These are phyloP conservation scores for Papiliotrema laurentii DNA, from an alignment of 1,284 basidiomycete species.

Conservation along the genomic window DNA sequence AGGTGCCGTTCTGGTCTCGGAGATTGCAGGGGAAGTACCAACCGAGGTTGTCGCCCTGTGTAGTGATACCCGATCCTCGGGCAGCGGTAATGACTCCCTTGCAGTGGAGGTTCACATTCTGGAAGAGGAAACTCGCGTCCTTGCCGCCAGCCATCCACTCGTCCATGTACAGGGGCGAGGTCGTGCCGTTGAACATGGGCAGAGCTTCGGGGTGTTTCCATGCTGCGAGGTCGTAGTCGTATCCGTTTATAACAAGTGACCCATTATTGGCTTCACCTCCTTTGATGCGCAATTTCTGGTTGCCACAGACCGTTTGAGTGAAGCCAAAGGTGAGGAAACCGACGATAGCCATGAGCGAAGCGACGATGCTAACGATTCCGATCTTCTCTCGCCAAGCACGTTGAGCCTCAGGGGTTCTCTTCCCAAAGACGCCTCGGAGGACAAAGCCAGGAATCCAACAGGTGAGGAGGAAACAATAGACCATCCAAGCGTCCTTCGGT, in stretches of 20 bases:
- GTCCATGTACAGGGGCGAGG: conserved; percentile 77
- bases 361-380: conserved; percentile 79
- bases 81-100: conserved; percentile 69
- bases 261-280: conserved; percentile 70
- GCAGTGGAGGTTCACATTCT: conserved; percentile 82
- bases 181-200: conserved; percentile 64
- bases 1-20: conserved; percentile 66
- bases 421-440: conserved; percentile 59
- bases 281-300: conserved; percentile 71
- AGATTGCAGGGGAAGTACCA: conserved; percentile 98
- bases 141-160: conserved; percentile 73
- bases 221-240: conserved; percentile 81
- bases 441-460: conserved; percentile 73
- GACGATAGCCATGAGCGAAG: conserved; percentile 79
- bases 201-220: conserved; percentile 72
- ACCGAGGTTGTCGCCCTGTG: conserved; percentile 48
- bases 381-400: conserved; percentile 97
- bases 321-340: conserved; percentile 99
- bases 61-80: conserved; percentile 61
- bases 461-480: conserved; percentile 87
- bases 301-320: conserved; percentile 88
- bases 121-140: conserved; percentile 92
- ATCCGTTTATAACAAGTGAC: conserved; percentile 89
- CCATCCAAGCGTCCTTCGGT: conserved; percentile 91
- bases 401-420: conserved; percentile 87